These are phyloP conservation scores for Psilocybe sp. DNA, from an alignment of 768 basidiomycete species.

Conservation along the genomic window DNA sequence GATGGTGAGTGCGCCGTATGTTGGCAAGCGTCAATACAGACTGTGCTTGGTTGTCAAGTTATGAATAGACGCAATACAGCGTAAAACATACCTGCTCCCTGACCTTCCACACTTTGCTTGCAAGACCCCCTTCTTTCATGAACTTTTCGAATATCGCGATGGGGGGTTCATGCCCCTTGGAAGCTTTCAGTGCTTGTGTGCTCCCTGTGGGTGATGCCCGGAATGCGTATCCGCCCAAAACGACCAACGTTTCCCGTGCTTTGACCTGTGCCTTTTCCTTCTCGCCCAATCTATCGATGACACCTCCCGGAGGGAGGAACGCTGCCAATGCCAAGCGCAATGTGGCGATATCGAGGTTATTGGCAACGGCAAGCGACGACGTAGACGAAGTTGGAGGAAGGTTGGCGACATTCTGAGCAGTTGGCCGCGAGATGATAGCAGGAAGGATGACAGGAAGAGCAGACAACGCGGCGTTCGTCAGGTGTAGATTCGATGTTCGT, in stretches of 20 bases:
- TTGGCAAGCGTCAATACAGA: conserved; percentile 69
- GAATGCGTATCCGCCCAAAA: conserved; percentile 72
- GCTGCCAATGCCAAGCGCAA: conserved; percentile 68
- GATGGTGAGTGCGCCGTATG: conserved; percentile 65
- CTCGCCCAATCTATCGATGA: conserved; percentile 84
- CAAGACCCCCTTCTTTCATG: conserved; percentile 68
- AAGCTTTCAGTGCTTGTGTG: conserved; percentile 43
- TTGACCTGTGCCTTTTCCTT: conserved; percentile 70
- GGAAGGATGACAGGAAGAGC: conserved; percentile 67
- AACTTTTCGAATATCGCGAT: conserved; percentile 67
- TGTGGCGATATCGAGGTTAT: conserved; percentile 46
- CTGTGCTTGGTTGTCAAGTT: conserved; percentile 22
- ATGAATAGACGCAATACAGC: neutral
- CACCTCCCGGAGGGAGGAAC: conserved; percentile 72
- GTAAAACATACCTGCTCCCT: conserved; percentile 71
- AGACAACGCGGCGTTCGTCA: conserved; percentile 73
- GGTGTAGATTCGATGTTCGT: conserved; percentile 77
- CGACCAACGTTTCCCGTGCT: conserved; percentile 74
- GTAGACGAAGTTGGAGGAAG: conserved; percentile 46
- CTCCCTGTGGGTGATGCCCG: conserved; percentile 43
- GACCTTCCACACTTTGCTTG: conserved; percentile 83
- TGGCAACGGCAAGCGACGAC: conserved; percentile 33
- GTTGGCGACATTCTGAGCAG: conserved; percentile 16
- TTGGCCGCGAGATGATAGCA: conserved; percentile 48
- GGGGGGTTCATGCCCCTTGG: conserved; percentile 69